A percentile compares a stretch with the other conserved stretches of the same genome.
These are phyloP conservation scores for Daedaleopsis nitida DNA, from an alignment of 768 basidiomycete species.

Conservation along the genomic window DNA sequence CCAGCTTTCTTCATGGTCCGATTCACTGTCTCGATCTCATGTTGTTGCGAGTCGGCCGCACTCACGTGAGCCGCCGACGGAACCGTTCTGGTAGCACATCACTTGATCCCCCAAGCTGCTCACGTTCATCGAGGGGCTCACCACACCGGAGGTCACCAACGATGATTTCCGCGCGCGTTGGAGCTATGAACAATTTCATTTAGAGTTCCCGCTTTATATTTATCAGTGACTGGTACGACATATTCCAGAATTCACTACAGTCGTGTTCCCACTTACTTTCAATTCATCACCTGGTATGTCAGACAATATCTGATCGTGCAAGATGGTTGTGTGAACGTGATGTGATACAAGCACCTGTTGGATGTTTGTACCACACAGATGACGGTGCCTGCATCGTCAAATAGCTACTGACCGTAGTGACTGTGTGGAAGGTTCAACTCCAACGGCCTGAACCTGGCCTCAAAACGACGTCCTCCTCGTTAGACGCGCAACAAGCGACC, in stretches of 20 bases:
- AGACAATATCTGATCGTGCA: no score
- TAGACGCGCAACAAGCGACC: neutral
- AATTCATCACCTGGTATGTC: no score
- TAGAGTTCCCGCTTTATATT: conserved; percentile 23
- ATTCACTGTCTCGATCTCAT: no score
- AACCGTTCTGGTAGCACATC: no score
- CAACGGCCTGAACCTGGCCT: neutral
- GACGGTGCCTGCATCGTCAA: neutral
- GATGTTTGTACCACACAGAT: neutral
- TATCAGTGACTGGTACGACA: no score
- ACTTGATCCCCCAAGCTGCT: conserved; percentile 18
- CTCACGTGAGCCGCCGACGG: no score
- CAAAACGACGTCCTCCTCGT: neutral
- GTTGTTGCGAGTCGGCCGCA: no score
- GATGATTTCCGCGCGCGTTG: conserved; percentile 23
- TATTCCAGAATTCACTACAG: no score
- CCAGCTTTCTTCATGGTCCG: no score
- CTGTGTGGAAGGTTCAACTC: neutral
- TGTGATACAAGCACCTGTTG: no score
- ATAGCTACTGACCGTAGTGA: neutral
- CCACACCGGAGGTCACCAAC: conserved; percentile 9
- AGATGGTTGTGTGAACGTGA: no score
- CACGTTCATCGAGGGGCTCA: conserved; percentile 19
- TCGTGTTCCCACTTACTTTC: no score
- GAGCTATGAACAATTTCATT: conserved; percentile 10